A percentile compares a stretch with the other conserved stretches of the same genome.
phyloP scores from a whole-genome alignment of 2,329 filamentous ascomycete species.

The Beauveria rudraprayagi region DNA sequence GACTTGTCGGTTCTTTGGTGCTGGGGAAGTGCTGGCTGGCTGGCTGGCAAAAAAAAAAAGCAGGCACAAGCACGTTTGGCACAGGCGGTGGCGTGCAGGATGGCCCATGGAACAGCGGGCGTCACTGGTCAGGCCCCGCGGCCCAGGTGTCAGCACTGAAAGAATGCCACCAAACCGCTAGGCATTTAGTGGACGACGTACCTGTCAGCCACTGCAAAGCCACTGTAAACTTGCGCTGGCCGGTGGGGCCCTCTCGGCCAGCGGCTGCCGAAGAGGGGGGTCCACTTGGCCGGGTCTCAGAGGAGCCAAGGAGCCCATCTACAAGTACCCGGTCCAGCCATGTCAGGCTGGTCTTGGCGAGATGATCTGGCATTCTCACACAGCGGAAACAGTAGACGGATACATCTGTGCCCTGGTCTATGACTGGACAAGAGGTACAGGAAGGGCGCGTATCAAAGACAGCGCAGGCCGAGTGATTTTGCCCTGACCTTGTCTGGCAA shows the following conservation, averaged over 20 bases:
- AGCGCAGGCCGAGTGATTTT: background rate
- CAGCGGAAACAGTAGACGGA: background rate
- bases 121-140: background rate
- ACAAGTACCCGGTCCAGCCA: background rate
- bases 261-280: conserved; percentile 4
- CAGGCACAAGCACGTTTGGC: background rate
- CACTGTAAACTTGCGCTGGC: background rate
- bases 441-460: no score
- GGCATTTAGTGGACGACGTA: background rate
- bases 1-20: background rate
- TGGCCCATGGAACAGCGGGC: background rate
- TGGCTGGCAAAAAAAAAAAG: background rate
- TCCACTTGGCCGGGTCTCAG: background rate
- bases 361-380: background rate
- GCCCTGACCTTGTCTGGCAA: background rate
- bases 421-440: background rate
- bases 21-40: background rate
- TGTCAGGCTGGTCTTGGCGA: background rate
- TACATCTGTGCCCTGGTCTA: background rate
- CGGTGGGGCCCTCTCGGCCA: conserved; percentile 1
- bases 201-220: background rate
- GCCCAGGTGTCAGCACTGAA: background rate
- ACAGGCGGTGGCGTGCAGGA: background rate
- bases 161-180: background rate
- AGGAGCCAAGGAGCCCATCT: background rate